phyloP scores from a whole-genome alignment of 2,329 filamentous ascomycete species.

The Pseudocercospora eumusae region DNA sequence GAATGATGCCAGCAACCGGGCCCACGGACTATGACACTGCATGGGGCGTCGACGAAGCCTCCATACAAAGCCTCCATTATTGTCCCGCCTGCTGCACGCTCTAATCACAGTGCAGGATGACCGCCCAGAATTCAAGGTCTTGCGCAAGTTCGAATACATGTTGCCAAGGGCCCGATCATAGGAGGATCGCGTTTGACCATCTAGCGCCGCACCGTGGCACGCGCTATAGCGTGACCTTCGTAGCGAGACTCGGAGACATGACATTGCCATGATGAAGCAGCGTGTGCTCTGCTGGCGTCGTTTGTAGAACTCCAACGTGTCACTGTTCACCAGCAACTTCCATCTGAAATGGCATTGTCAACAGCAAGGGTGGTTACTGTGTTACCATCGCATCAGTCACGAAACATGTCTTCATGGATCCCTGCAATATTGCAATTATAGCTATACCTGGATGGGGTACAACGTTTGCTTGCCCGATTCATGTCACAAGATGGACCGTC shows the following conservation, averaged over 20 bases:
- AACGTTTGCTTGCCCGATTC: too few relatives aligned
- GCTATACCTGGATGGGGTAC: too few relatives aligned
- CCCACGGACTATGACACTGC: slow-evolving; percentile 17
- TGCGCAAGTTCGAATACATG: slow-evolving; percentile 12
- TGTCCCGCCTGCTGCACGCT: slow-evolving; percentile 1
- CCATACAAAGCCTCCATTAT: too few relatives aligned
- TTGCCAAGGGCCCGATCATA: slow-evolving; percentile 12
- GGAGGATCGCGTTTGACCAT: slow-evolving; percentile 22
- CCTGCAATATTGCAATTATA: slow-evolving; percentile 26
- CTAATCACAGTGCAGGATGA: slow-evolving; percentile 5
- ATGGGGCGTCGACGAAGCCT: slow-evolving; percentile 18
- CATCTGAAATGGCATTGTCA: slow-evolving; percentile 17
- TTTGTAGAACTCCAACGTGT: slow-evolving; percentile 24
- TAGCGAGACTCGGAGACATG: slow-evolving; percentile 18
- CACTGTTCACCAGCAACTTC: slow-evolving; percentile 23
- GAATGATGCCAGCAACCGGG: slow-evolving; percentile 24
- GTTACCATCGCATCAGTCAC: slow-evolving; percentile 23
- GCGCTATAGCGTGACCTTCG: slow-evolving; percentile 24
- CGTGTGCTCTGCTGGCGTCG: slow-evolving; percentile 23
- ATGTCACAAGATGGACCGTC: slow-evolving; percentile 10
- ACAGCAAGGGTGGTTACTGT: slow-evolving; percentile 26
- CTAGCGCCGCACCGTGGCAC: slow-evolving; percentile 26
- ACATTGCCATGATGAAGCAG: slow-evolving; percentile 19
- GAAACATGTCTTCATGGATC: slow-evolving; percentile 26
- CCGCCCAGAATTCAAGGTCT: slow-evolving; percentile 9